Percentiles rank a stretch among this genome's conserved stretches.
phyloP scores from a whole-genome alignment of 208 protist species.

The Angomonas desouzai region DNA sequence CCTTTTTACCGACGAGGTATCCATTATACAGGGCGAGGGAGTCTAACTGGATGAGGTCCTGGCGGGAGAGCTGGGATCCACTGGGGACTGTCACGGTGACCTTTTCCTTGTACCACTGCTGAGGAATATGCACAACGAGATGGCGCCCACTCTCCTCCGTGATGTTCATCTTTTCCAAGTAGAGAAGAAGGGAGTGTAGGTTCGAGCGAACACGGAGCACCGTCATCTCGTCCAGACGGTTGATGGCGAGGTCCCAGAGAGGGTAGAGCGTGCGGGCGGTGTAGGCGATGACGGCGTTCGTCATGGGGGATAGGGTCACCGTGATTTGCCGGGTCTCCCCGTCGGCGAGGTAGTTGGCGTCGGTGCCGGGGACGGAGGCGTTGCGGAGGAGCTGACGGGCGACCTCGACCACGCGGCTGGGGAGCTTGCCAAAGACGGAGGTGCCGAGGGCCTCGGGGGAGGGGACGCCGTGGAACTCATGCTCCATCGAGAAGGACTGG shows the following conservation, averaged over 20 bases:
- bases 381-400: slow-evolving; percentile 63
- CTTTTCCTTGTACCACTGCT: slow-evolving; percentile 15
- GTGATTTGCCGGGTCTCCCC: slow-evolving; percentile 30
- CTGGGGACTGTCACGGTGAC: slow-evolving; percentile 4
- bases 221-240: slow-evolving; percentile 25
- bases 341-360: slow-evolving; percentile 26
- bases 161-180: slow-evolving; percentile 28
- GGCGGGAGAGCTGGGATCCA: neutral
- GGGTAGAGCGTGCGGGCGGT: slow-evolving; percentile 60
- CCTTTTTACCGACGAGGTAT: slow-evolving; percentile 44
- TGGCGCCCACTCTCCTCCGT: slow-evolving; percentile 9
- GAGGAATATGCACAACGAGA: slow-evolving; percentile 1
- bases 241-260: slow-evolving; percentile 58
- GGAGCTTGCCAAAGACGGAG: slow-evolving; percentile 33
- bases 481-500: slow-evolving; percentile 9
- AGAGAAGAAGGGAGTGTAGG: slow-evolving; percentile 21
- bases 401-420: slow-evolving; percentile 44
- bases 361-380: slow-evolving; percentile 46
- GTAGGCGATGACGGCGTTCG: slow-evolving; percentile 47
- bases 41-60: slow-evolving; percentile 52
- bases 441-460: slow-evolving; percentile 51
- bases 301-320: slow-evolving; percentile 71
- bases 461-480: slow-evolving; percentile 24
- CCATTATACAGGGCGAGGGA: slow-evolving; percentile 28
- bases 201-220: slow-evolving; percentile 23